Evolutionary conservation across 2,329 filamentous ascomycete species (phyloP), one percentile per base, ranked within the genome.

Genomic region (Ascomycota sp.): DNA sequence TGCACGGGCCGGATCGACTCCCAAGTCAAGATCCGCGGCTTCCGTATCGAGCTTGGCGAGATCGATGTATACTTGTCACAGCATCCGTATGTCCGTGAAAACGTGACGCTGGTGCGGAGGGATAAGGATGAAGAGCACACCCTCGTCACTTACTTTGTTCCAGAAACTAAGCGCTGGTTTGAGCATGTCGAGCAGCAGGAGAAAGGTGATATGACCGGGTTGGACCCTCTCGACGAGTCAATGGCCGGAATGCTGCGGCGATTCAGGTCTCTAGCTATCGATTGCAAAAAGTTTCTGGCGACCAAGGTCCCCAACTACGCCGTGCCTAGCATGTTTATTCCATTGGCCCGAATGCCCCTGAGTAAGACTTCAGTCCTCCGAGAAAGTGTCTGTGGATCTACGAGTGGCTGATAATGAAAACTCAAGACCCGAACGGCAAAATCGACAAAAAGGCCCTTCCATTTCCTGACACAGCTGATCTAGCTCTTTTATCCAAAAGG

Each of bases 11-110:
- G 89, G 37, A 73, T 72, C 21, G 86, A 95, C 47, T 68, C 76
- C 43, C 86, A 95, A 50, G 80, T 93, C 58, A 98, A 95, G 62
- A 86, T 95, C 42, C 76, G 89, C 38, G 86, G 86, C 1, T 95
- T 93, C 64, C 68, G 86, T 39, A 92, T 98, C 43, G 89, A 98
- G 56, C 72, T 95, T 31, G 77, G 76, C 40, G 89, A 95, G 43
- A 93, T 95, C 43, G 84, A 95, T 52, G 77, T 65, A 30, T 76
- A 92, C 50, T 58, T 93, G 32, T 77, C 72, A 35, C 66, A 72
- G 31, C 70, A 80, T 54, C 72, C 69, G 1, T 56, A 91, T 21
- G 68, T 95, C 21, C 67, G 81, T 29, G 86, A 95, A 42, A 82
- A 78, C 53, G 74, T 81, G 43, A 95, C 86, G 0, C 58, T 95